phyloP scores from a whole-genome alignment of 129 eudicot genomes.

The Chrysanthemum seticuspe region DNA sequence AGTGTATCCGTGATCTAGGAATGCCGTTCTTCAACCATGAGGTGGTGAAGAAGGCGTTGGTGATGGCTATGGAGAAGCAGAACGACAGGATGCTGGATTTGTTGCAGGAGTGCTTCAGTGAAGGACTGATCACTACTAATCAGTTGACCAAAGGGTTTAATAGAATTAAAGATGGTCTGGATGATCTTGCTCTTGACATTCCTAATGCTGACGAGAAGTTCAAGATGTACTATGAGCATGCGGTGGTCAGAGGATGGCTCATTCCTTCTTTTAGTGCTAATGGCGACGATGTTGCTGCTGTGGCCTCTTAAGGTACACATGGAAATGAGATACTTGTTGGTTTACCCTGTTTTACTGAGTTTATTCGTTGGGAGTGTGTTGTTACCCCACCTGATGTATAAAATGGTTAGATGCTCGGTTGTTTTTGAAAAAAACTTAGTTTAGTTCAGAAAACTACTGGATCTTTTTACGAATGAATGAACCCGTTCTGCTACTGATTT shows the following conservation, averaged over 20 bases:
- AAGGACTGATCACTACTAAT: constrained; percentile 83
- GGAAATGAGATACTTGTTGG: constrained; percentile 9
- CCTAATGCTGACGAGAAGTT: constrained; percentile 73
- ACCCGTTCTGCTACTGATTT: constrained; percentile 29
- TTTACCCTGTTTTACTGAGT: constrained; percentile 16
- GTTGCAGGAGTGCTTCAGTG: constrained; percentile 74
- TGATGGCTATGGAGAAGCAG: constrained; percentile 98
- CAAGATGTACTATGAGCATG: constrained; percentile 53
- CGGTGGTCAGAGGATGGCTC: constrained; percentile 68
- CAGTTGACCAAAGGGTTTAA: constrained; percentile 90
- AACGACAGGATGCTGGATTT: constrained; percentile 79
- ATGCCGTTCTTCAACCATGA: constrained; percentile 96
- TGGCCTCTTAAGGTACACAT: constrained; percentile 15
- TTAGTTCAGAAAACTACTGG: constrained; percentile 12
- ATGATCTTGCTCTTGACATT: constrained; percentile 87
- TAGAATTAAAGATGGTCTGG: constrained; percentile 80
- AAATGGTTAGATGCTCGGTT: constrained; percentile 31
- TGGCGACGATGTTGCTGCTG: constrained; percentile 20
- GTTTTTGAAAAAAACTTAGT: constrained; percentile 21
- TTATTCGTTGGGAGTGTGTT: constrained; percentile 15
- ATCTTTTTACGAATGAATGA: constrained; percentile 16
- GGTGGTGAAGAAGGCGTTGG: constrained; percentile 89
- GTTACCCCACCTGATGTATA: constrained; percentile 24
- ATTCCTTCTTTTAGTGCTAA: constrained; percentile 36
- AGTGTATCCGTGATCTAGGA: constrained; percentile 78